phyloP scores from a whole-genome alignment of 2,329 filamentous ascomycete species.

The Thelonectria discophora region DNA sequence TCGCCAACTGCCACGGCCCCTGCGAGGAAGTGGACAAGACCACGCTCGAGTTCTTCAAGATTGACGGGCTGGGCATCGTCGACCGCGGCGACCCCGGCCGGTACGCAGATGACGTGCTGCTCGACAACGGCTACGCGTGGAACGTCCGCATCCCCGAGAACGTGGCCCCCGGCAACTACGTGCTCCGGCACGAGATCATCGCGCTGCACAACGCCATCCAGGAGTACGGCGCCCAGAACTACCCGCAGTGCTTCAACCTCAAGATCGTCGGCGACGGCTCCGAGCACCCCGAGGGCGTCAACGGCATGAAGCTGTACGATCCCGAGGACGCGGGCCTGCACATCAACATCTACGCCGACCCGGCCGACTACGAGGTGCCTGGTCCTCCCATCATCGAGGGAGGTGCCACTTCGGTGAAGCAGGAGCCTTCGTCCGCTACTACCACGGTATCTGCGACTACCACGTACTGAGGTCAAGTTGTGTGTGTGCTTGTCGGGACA shows the following conservation, averaged over 20 bases:
- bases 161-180: constrained; percentile 61
- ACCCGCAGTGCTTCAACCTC: constrained; percentile 63
- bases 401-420: constrained; percentile 39
- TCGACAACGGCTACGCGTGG: constrained; percentile 61
- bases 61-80: constrained; percentile 52
- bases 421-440: constrained; percentile 38
- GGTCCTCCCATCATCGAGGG: constrained; percentile 44
- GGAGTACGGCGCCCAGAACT: constrained; percentile 57
- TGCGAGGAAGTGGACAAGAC: constrained; percentile 54
- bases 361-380: constrained; percentile 44
- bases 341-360: constrained; percentile 47
- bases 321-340: constrained; percentile 47
- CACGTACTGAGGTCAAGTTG: constrained; percentile 21
- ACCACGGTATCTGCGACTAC: constrained; percentile 38
- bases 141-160: constrained; percentile 58
- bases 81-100: constrained; percentile 47
- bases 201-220: constrained; percentile 59
- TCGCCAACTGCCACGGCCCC: constrained; percentile 54
- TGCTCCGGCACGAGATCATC: constrained; percentile 65
- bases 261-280: constrained; percentile 54
- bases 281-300: constrained; percentile 44
- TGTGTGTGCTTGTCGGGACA: not conserved
- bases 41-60: constrained; percentile 57
- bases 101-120: constrained; percentile 56
- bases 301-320: constrained; percentile 50